Base-by-base conservation (phyloP, 2,329 filamentous ascomycete genomes). In the Neospermospora avenae region DNA sequence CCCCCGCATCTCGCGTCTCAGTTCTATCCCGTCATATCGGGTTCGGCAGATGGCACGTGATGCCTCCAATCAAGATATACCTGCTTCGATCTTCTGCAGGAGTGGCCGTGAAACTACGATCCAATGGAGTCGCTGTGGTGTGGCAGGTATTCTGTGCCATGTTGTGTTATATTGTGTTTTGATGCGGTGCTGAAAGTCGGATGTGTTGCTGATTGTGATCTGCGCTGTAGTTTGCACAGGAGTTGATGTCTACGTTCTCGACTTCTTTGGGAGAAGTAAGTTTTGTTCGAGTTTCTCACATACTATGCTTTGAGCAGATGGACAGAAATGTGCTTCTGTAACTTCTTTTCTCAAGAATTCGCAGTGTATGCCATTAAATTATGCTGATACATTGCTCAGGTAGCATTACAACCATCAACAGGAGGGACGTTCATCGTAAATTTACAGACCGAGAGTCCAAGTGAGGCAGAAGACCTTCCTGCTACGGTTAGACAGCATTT, bases 181-280 rank as follows among this genome's bases (percentile, higher is more conserved):
- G 51, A 20, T 45, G 24, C 44, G 39, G 14, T 18, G 28, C 8
- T 13, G 11, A 11, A 3, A 35, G 45, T 25, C 18, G 37, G 35
- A 52, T 39, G 5, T 18, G 10, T 22, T 54, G 51, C 39, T 56
- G 37, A 39, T 42, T 10, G 24, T 14, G 28, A 25, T 58, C 25
- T 53, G n/a, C 18, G 13, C 35, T 8, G 16, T 25, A 96, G 90
- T 97, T 89, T 74, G 93, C 88, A 52, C 95, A 98, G 80, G 95
- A 98, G 75, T 86, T 99, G 46, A 85, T 99, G 39, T 96, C 91
- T 1, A 99, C 93, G 0, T 99, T 99, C 77, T 84, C 85, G 57
- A 90, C 86, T 1, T 81, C 85, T 46, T 83, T 98, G 1, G 93
- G 92, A 63, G 93, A 98, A 37, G 48, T 51, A 51, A 51, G 48